Base-by-base conservation (phyloP, 768 basidiomycete genomes). In the Chalciporus pseudorubinellus region DNA sequence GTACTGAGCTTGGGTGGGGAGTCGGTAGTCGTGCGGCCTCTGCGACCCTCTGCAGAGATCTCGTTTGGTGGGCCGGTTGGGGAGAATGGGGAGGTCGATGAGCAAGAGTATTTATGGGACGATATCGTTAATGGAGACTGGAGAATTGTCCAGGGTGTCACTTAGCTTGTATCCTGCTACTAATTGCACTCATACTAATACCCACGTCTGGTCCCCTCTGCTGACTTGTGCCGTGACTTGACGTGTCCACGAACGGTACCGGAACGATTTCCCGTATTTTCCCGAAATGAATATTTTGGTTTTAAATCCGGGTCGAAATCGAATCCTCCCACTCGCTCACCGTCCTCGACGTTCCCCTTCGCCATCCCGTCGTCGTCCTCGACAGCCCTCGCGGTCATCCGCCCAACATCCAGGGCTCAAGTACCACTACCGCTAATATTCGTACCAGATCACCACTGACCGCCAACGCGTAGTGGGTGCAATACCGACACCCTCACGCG, bases 111-210 rank as follows among this genome's bases (percentile, higher is more conserved):
- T 22, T 47, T 56, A 36, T 72, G 71, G 71, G 50, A 28, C 0
- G 71, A 72, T 2, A 54, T 72, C 0, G 24, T 56, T 0, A 13
- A n/a, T 3, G 63, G 59, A 0, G 70, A 72, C 12, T 74, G 72
- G 72, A 39, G 66, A 26, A 1, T 56, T 4, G 10, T 64, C 4
- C 12, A 6, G 20, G 50, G 34, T 36, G 13, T 31, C n/a, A n/a
- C n/a, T 14, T 31, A 31, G 10, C 31, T 31, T 7, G 29, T 31
- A 11, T 31, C 31, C n/a, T n/a, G 31, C 31, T 31, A 31, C 31
- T 31, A 31, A n/a, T n/a, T n/a, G n/a, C n/a, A n/a, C n/a, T n/a
- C n/a, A n/a, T n/a, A n/a, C n/a, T n/a, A n/a, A n/a, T n/a, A n/a
- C n/a, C n/a, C n/a, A n/a, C 29, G 4, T 10, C 8, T 31, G 9